Evolutionary conservation across 345 rosid species (phyloP), one percentile per base, ranked within the genome.

Genomic region (Citrus unshiu): DNA sequence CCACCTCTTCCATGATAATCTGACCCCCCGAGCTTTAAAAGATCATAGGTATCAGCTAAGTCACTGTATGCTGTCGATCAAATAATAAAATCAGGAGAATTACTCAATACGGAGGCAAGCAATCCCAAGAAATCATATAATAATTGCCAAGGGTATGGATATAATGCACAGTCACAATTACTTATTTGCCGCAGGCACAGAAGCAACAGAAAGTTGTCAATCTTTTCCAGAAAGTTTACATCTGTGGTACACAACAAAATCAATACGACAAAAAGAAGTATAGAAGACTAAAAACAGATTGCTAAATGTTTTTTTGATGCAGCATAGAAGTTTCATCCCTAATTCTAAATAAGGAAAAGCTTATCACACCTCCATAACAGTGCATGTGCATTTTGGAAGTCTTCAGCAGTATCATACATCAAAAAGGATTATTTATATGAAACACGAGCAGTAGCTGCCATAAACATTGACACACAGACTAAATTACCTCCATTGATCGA

Each of bases 1-100:
- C 97, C 95, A 6, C 97, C 97, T 86, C 78, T 90, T 70, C 93
- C 99, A 43, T 96, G 99, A 82, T 81, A 96, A 88, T 96, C 98
- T 46, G 99, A 90, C 9, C 99, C 99, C 77, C 99, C 98, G 22
- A 96, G 88, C 91, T 96, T 96, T 79, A 96, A 67, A 76, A 96
- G 95, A 73, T 83, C 87, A 24, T 90, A 83, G 34, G 92, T 77
- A 82, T 96, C 97, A 0, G 99, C 98, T 75, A 96, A 79, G 80
- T 91, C 93, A 18, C 91, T 88, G 86, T 85, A 96, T 67, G 82
- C 98, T 94, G 94, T 68, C 81, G 16, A 70, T 32, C 64, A 37
- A 60, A 72, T n/a, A 68, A 63, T 51, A 10, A 32, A 40, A 56
- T 63, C 65, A 69, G 30, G 67, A 12, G 54, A 82, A 75, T 8